Evolutionary conservation across 768 basidiomycete species (phyloP), one percentile per base, ranked within the genome.

Genomic region (Astraeus odoratus): DNA sequence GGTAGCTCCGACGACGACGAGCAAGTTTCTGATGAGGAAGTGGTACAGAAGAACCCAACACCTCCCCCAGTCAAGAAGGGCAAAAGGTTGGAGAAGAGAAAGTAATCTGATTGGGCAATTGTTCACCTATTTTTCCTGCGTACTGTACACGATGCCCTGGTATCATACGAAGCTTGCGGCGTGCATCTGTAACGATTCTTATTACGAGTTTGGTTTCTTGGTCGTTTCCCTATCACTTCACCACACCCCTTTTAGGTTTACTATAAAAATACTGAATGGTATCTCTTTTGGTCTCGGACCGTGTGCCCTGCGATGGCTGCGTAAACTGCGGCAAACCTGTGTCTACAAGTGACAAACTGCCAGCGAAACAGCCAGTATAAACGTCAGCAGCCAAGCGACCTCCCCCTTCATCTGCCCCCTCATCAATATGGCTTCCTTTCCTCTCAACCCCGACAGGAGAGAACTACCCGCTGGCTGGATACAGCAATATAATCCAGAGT

Each of bases 401-500:
- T 25, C 24, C 39, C 8, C 16, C 37, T 41, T 27, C 45, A 40
- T 27, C 25, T 46, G 42, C 44, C 34, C 31, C 39, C 50, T 47
- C 48, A 39, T 43, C 46, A 39, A 75, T 78, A n/a, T n/a, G 60
- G 59, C 71, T 43, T 63, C 69, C 46, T 72, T 74, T 46, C 69
- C 76, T 35, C 61, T 66, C 39, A 65, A 64, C 60, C 74, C 74
- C n/a, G 85, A 87, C 57, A 58, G 63, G 10, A 74, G 85, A 43
- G 65, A 69, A 4, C 71, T 87, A 1, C 85, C 85, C 8, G 65
- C 65, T 1, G 86, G 86, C 30, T 88, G 84, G 84, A 67, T 77
- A 15, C 64, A 73, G 15, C 81, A 85, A 53, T 88, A 70, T 54
- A 84, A 89, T 53, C 38, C 57, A 43, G 81, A 79, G 86, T 86